Conservation (phyloP, 768 basidiomycete genomes). For the Phaeotremella skinneri region DNA sequence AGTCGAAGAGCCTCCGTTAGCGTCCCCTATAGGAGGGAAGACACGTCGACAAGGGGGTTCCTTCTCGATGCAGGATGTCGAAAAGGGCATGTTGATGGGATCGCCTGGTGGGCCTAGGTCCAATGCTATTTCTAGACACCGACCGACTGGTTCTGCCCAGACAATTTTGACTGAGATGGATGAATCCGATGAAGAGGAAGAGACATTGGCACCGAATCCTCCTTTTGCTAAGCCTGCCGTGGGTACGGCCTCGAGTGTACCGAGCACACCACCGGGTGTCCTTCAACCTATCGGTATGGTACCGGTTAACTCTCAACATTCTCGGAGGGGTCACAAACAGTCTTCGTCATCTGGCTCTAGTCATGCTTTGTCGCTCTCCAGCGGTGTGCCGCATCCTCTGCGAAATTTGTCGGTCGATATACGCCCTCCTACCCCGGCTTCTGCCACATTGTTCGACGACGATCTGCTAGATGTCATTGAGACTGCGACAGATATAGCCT, state of each 20-base stretch:
- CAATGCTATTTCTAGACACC: slow-evolving; percentile 26
- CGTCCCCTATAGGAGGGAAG: slow-evolving; percentile 53
- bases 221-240: slow-evolving; percentile 18
- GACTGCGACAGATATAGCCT: slow-evolving; percentile 72
- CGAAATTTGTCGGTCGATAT: slow-evolving; percentile 50
- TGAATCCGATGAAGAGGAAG: slow-evolving; percentile 24
- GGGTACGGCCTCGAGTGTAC: slow-evolving; percentile 10
- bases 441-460: slow-evolving; percentile 69
- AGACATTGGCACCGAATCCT: slow-evolving; percentile 5
- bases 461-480: slow-evolving; percentile 77
- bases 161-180: slow-evolving; percentile 19
- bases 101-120: slow-evolving; percentile 24
- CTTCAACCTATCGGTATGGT: slow-evolving; percentile 23
- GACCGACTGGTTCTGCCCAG: slow-evolving; percentile 30
- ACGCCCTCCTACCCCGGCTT: slow-evolving; percentile 54
- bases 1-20: slow-evolving; percentile 46
- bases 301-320: slow-evolving; percentile 51
- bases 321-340: slow-evolving; percentile 35
- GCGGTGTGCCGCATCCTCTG: slow-evolving; percentile 14
- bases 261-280: slow-evolving; percentile 27
- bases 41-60: slow-evolving; percentile 87
- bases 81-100: slow-evolving; percentile 68
- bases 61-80: slow-evolving; percentile 87
- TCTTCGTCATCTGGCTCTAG: slow-evolving; percentile 54
- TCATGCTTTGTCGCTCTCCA: slow-evolving; percentile 43